Percentiles rank a stretch among this genome's conserved stretches.
Conservation (phyloP, 2,329 filamentous ascomycete genomes). For the Aspergillus sp. region DNA sequence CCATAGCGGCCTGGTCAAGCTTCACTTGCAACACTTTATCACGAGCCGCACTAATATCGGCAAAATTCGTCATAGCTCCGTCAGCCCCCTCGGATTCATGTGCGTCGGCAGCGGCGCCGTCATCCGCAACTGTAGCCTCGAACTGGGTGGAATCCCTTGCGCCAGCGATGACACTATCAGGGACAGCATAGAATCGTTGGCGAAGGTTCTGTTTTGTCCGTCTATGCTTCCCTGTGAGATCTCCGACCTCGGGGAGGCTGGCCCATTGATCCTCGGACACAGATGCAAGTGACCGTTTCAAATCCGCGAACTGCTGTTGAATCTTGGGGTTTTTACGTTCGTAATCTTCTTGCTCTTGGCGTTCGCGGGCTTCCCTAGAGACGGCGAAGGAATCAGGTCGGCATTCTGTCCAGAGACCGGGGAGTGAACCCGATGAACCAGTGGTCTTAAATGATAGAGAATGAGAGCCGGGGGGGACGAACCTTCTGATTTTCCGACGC, state of each 20-base stretch:
- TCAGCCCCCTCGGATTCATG: slow-evolving; percentile 56
- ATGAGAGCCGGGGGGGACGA: slow-evolving; percentile 48
- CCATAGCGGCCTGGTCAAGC: slow-evolving; percentile 81
- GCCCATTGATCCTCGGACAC: slow-evolving; percentile 97
- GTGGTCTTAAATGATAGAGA: slow-evolving; percentile 34
- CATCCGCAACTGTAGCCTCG: slow-evolving; percentile 83
- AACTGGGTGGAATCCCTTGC: slow-evolving; percentile 79
- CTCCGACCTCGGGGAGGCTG: slow-evolving; percentile 90
- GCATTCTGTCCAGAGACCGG: slow-evolving; percentile 71
- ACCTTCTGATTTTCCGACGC: slow-evolving; percentile 82
- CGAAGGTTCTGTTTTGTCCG: slow-evolving; percentile 78
- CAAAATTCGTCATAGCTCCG: slow-evolving; percentile 96
- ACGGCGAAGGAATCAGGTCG: slow-evolving; percentile 63
- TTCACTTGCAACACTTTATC: slow-evolving; percentile 95
- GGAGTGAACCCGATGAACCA: slow-evolving; percentile 66
- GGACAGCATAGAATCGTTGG: slow-evolving; percentile 91
- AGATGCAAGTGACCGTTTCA: slow-evolving; percentile 84
- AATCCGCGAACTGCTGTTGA: slow-evolving; percentile 92
- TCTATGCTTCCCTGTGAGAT: slow-evolving; percentile 91
- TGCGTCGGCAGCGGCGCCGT: slow-evolving; percentile 58
- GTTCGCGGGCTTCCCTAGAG: slow-evolving; percentile 89
- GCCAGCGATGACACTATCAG: slow-evolving; percentile 89
- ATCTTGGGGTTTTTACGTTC: slow-evolving; percentile 98
- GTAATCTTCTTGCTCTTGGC: slow-evolving; percentile 89
- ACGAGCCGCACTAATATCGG: slow-evolving; percentile 91